Conservation (phyloP, 2,329 filamentous ascomycete species). For the Fusarium dlaminii region DNA sequence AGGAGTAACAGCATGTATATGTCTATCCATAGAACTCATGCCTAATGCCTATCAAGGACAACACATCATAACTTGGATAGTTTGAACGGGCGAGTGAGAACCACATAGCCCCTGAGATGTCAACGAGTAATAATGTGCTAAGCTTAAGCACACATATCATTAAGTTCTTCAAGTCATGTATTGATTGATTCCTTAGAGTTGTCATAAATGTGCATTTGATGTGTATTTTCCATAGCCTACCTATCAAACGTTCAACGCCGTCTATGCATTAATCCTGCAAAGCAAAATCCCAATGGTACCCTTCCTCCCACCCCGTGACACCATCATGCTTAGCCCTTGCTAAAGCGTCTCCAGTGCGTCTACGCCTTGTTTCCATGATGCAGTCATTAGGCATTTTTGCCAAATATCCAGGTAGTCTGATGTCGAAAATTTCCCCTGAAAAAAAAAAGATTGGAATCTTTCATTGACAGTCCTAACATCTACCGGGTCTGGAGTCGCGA, state of each 20-base stretch:
- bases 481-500: neutral
- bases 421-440: neutral
- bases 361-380: constrained; percentile 8
- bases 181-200: neutral
- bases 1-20: constrained; percentile 1
- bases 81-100: neutral
- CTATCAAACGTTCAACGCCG: constrained; percentile 47
- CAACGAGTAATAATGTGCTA: neutral
- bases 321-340: constrained; percentile 6
- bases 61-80: neutral
- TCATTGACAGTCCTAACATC: neutral
- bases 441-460: neutral
- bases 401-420: constrained; percentile 8
- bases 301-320: constrained; percentile 8
- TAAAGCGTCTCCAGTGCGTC: constrained; percentile 8
- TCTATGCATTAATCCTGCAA: constrained; percentile 47
- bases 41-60: constrained; percentile 2
- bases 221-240: constrained; percentile 41
- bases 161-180: neutral
- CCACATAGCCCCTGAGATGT: no score
- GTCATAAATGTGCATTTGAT: constrained; percentile 18
- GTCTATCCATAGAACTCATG: constrained; percentile 11
- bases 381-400: constrained; percentile 2
- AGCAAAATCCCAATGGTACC: constrained; percentile 26
- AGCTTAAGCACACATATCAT: neutral